A percentile compares a stretch with the other conserved stretches of the same genome.
Conservation (phyloP, 2,329 filamentous ascomycete genomes). For the Fusarium sp. region DNA sequence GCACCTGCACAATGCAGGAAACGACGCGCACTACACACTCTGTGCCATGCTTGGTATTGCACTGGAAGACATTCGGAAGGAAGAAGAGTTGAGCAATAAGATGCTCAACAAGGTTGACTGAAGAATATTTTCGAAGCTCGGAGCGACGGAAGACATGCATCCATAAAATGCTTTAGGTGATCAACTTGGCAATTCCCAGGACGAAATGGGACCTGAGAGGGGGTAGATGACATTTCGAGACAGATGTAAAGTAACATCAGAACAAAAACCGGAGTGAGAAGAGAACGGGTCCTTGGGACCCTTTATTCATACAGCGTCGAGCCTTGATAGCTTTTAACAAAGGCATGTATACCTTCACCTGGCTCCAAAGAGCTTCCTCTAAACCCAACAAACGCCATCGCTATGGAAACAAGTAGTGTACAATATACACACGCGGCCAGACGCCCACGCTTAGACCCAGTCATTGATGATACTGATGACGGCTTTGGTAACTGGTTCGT, state of each 20-base stretch:
- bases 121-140: background rate
- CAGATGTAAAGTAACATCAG: background rate
- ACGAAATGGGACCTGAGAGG: background rate
- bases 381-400: conserved; percentile 54
- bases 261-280: conserved; percentile 29
- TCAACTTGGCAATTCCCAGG: background rate
- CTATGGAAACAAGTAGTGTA: conserved; percentile 55
- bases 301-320: conserved; percentile 40
- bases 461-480: conserved; percentile 20
- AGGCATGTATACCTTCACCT: conserved; percentile 34
- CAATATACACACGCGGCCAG: conserved; percentile 44
- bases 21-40: conserved; percentile 84
- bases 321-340: conserved; percentile 30
- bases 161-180: background rate
- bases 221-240: background rate
- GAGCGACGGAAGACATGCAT: background rate
- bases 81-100: conserved; percentile 27
- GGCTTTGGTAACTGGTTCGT: background rate
- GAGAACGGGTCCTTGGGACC: conserved; percentile 36
- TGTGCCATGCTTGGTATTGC: conserved; percentile 70
- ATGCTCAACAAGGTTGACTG: conserved; percentile 19
- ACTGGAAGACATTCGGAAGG: conserved; percentile 37
- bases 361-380: conserved; percentile 34
- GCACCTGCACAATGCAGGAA: conserved; percentile 86
- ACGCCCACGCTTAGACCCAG: conserved; percentile 11